Base-by-base conservation (phyloP, 352 stramenopile species). In the Pythium plurisporium region DNA sequence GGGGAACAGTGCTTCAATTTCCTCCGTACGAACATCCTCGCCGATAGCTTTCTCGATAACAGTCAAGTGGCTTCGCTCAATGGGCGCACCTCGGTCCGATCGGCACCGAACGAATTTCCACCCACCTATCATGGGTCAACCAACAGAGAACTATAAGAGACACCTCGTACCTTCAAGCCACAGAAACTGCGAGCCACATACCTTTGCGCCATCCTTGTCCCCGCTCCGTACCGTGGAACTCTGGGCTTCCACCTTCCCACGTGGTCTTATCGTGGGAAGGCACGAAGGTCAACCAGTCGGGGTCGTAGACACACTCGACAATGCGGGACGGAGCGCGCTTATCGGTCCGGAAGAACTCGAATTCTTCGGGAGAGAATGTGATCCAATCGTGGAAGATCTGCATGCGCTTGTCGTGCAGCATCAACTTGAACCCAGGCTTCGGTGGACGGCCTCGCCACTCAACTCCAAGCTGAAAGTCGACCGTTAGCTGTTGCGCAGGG, bases 321-420 rank as follows among this genome's bases (percentile, higher is more conserved):
- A 94, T 91, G 2, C 85, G 80, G 17, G 82, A 89, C 1, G 82
- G 90, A 19, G 81, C 80, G 46, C 90, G 89, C 48, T 93, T 94
- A 52, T 94, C 85, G 17, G 82, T 70, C 9, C 81, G 75, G 44
- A 92, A 92, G 19, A 69, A 64, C 34, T 94, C 85, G 23, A 90
- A 91, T 41, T 87, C 79, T 42, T 94, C 82, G 82, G 33, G 36
- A 19, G 82, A 59, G 61, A 95, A 87, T 10, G 82, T 92, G 65
- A 95, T 82, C 85, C 85, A 95, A 65, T 95, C 85, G 49, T 93
- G 82, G 56, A 93, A 95, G 26, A 89, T 64, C 34, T 85, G 82
- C 46, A 84, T 91, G 38, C 83, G 76, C 46, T 93, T 95, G 47
- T 95, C 82, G 67, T 88, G 85, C 19, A 91, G 69, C 51, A 92